Conservation (phyloP, 2,329 filamentous ascomycete genomes). For the Biscogniauxia sp. region DNA sequence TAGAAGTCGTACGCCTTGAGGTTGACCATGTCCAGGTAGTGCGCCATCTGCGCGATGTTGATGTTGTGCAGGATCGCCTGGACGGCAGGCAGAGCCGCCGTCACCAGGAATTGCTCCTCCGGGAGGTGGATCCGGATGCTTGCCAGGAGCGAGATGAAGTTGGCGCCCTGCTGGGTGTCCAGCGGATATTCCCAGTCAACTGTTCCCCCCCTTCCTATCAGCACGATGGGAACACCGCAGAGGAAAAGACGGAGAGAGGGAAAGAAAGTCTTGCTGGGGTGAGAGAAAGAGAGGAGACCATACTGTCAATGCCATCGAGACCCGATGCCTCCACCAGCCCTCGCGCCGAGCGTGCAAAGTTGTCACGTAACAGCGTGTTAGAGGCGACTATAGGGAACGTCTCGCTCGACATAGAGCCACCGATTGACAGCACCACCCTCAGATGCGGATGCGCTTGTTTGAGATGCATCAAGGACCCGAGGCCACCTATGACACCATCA, state of each 20-base stretch:
- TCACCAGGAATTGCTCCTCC: constrained; percentile 65
- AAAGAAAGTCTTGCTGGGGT: neutral
- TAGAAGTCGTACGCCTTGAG: constrained; percentile 80
- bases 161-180: constrained; percentile 61
- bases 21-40: constrained; percentile 73
- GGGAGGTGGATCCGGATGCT: constrained; percentile 66
- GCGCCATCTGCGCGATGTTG: constrained; percentile 59
- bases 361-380: constrained; percentile 58
- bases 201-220: constrained; percentile 33
- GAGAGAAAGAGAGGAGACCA: constrained; percentile 23
- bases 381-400: constrained; percentile 67
- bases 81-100: constrained; percentile 68
- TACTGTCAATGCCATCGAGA: constrained; percentile 75
- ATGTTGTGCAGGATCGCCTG: constrained; percentile 67
- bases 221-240: neutral
- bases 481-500: constrained; percentile 67
- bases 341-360: constrained; percentile 67
- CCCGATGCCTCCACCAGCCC: constrained; percentile 68
- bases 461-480: constrained; percentile 70
- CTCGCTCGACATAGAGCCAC: constrained; percentile 63
- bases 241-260: neutral
- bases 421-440: constrained; percentile 74
- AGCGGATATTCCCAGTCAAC: constrained; percentile 81
- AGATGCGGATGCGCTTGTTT: constrained; percentile 70
- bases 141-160: constrained; percentile 69